Conservation (phyloP, 345 rosid genomes). For the Kandelia obovata region DNA sequence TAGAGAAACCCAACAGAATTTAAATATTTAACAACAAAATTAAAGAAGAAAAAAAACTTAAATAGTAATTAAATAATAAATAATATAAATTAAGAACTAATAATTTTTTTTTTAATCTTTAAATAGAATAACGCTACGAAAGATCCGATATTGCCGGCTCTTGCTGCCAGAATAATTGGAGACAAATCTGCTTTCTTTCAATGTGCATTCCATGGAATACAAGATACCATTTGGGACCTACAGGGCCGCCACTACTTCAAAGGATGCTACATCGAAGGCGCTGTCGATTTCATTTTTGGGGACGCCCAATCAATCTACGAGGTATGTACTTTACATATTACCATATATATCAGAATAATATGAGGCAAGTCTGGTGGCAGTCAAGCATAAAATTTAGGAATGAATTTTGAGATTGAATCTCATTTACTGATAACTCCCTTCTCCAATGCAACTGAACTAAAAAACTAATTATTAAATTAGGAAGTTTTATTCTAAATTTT, state of each 20-base stretch:
- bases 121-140: not conserved
- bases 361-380: too few species aligned
- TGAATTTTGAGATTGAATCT: too few species aligned
- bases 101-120: not conserved
- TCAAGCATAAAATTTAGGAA: too few species aligned
- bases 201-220: constrained; percentile 36
- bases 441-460: too few species aligned
- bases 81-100: not conserved
- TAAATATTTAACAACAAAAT: too few species aligned
- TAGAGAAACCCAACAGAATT: too few species aligned
- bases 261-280: constrained; percentile 34
- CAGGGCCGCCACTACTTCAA: constrained; percentile 34
- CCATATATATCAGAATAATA: too few species aligned
- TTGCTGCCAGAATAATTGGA: constrained; percentile 31
- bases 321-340: constrained; percentile 15
- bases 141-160: constrained; percentile 11
- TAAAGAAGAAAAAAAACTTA: too few species aligned
- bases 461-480: too few species aligned
- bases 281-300: constrained; percentile 45
- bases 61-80: not conserved
- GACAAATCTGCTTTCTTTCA: constrained; percentile 30
- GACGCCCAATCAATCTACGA: constrained; percentile 35
- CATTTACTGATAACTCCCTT: too few species aligned
- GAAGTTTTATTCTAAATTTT: too few species aligned
- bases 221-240: constrained; percentile 42